Percentiles rank a stretch among this genome's conserved stretches.
These are phyloP conservation scores for Colletotrichum spaethianum DNA, from an alignment of 2,329 filamentous ascomycete genomes.

Conservation along the genomic window DNA sequence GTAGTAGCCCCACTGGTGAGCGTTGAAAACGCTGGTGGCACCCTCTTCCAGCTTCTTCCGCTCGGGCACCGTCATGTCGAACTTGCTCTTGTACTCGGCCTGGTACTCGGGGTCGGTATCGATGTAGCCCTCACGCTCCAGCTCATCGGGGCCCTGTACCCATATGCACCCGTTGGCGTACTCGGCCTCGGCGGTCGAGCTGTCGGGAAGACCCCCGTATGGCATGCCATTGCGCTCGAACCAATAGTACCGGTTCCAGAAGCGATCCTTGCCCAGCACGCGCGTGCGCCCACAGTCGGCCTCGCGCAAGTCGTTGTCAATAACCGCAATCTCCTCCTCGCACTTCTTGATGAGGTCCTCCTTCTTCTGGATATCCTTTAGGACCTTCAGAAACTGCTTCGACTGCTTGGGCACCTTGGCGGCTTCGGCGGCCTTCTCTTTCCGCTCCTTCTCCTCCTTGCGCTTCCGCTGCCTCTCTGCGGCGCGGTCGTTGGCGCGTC, in stretches of 20 bases:
- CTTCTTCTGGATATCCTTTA: constrained; percentile 91
- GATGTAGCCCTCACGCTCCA: constrained; percentile 89
- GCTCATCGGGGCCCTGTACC: constrained; percentile 94
- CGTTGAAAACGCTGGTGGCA: constrained; percentile 80
- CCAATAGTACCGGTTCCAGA: constrained; percentile 99
- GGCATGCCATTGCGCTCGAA: constrained; percentile 99
- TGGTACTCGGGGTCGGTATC: constrained; percentile 80
- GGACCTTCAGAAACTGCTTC: constrained; percentile 88
- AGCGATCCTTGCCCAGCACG: constrained; percentile 92
- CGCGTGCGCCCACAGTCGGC: constrained; percentile 93
- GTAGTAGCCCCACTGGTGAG: constrained; percentile 92
- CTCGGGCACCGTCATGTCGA: constrained; percentile 86
- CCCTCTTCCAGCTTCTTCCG: constrained; percentile 91
- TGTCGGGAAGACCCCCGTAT: constrained; percentile 87
- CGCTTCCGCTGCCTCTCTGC: constrained; percentile 83
- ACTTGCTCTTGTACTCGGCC: constrained; percentile 81
- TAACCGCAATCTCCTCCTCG: constrained; percentile 86
- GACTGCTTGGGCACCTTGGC: constrained; percentile 82
- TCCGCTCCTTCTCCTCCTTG: constrained; percentile 76
- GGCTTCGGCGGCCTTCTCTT: constrained; percentile 70
- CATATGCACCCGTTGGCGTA: constrained; percentile 97
- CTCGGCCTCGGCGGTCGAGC: constrained; percentile 87
- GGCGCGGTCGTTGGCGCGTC: constrained; percentile 76
- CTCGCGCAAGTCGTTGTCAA: constrained; percentile 94
- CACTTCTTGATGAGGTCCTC: constrained; percentile 84